These are phyloP conservation scores for Tricholoma bakamatsutake DNA, from an alignment of 768 basidiomycete species.

Conservation along the genomic window DNA sequence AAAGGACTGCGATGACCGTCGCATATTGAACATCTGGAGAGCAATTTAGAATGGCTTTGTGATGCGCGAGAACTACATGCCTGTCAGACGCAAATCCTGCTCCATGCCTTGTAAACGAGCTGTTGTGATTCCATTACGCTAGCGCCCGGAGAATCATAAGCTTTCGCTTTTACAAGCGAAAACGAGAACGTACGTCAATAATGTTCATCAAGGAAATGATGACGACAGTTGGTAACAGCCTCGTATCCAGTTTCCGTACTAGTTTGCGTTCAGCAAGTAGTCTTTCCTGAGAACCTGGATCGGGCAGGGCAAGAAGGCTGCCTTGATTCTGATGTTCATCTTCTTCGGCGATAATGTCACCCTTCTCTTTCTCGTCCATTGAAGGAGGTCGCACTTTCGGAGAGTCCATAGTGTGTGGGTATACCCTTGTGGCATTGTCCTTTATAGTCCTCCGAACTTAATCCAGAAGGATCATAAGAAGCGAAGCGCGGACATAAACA, in stretches of 20 bases:
- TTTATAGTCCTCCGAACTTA: background rate
- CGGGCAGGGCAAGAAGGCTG: too few relatives aligned
- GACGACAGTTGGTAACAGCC: conserved; percentile 40
- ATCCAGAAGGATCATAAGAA: background rate
- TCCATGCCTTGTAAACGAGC: conserved; percentile 47
- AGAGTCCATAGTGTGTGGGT: background rate
- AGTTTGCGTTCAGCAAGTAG: conserved; percentile 18
- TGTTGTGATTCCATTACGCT: conserved; percentile 44
- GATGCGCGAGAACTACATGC: too few relatives aligned
- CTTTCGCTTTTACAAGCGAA: background rate
- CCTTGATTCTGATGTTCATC: too few relatives aligned
- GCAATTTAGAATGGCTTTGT: too few relatives aligned
- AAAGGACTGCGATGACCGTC: conserved; percentile 37
- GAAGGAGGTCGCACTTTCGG: background rate
- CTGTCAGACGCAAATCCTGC: conserved; percentile 28
- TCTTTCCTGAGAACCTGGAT: too few relatives aligned
- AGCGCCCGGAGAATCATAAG: background rate
- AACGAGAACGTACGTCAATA: conserved; percentile 32
- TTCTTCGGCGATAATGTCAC: too few relatives aligned
- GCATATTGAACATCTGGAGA: conserved; percentile 44
- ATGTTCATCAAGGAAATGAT: conserved; percentile 45
- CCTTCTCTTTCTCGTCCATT: too few relatives aligned
- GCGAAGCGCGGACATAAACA: too few relatives aligned
- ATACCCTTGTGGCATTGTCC: background rate
- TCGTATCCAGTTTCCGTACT: conserved; percentile 35